Percentiles rank a stretch among this genome's conserved stretches.
These are phyloP conservation scores for Dunaliella primolecta DNA, from an alignment of 139 green algal species.

Conservation along the genomic window DNA sequence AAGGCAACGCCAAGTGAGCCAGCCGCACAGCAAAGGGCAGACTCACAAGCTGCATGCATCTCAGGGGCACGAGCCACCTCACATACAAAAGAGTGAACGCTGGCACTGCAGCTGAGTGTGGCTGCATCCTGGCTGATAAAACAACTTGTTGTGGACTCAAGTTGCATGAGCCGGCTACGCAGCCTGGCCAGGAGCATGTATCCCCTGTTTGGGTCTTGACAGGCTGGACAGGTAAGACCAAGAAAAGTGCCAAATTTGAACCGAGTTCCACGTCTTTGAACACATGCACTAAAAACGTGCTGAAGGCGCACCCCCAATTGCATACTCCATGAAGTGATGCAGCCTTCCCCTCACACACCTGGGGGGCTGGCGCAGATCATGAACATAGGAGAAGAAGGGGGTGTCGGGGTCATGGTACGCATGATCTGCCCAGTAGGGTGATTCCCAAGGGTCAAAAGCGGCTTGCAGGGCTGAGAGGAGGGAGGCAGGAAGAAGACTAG, in stretches of 20 bases:
- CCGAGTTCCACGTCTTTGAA: background rate
- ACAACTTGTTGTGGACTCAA: too few species aligned
- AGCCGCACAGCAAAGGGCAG: background rate
- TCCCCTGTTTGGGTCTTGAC: too few species aligned
- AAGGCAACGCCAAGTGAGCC: background rate
- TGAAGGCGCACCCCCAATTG: background rate
- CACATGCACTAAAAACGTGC: background rate
- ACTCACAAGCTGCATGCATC: background rate
- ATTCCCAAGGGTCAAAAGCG: conserved; percentile 6
- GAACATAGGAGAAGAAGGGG: conserved; percentile 39
- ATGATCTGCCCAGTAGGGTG: conserved; percentile 31
- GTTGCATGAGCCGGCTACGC: too few species aligned
- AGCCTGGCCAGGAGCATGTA: too few species aligned
- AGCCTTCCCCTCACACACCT: background rate
- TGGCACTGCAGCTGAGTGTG: too few species aligned
- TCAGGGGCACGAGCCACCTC: background rate
- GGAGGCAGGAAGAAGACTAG: background rate
- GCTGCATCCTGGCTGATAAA: too few species aligned
- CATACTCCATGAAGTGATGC: background rate
- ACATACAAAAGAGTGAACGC: too few species aligned
- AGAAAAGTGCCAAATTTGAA: too few species aligned
- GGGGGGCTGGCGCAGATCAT: conserved; percentile 18
- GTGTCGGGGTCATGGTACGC: conserved; percentile 22
- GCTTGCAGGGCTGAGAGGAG: conserved; percentile 9
- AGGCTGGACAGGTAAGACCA: too few species aligned